Conservation (phyloP, 2,329 filamentous ascomycete genomes). For the Penicillium sp. region DNA sequence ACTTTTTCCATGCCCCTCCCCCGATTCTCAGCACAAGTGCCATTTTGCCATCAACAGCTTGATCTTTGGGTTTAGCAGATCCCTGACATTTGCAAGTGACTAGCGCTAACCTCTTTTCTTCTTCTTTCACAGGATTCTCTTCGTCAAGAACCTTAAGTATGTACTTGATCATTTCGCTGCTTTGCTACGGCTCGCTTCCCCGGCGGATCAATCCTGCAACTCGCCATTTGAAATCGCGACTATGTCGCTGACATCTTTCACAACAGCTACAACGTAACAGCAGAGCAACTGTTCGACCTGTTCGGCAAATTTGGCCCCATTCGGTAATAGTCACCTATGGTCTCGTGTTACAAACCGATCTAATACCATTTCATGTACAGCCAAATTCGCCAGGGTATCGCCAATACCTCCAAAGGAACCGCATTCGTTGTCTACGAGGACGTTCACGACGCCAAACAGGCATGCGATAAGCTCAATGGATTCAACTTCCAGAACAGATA, state of each 20-base stretch:
- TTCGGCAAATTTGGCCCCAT: slow-evolving; percentile 96
- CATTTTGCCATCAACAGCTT: slow-evolving; percentile 4
- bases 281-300: slow-evolving; percentile 95
- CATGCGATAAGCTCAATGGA: slow-evolving; percentile 98
- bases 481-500: slow-evolving; percentile 99
- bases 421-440: slow-evolving; percentile 99
- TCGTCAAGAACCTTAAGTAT: slow-evolving; percentile 98
- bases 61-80: background rate
- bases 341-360: slow-evolving; percentile 6
- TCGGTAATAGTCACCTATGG: slow-evolving; percentile 51
- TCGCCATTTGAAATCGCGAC: background rate
- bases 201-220: background rate
- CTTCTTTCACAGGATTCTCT: slow-evolving; percentile 67
- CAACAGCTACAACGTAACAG: slow-evolving; percentile 89
- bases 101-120: slow-evolving; percentile 3
- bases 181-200: slow-evolving; percentile 1
- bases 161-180: slow-evolving; percentile 23
- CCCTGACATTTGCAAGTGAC: background rate
- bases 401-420: slow-evolving; percentile 93
- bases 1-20: slow-evolving; percentile 25
- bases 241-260: slow-evolving; percentile 9
- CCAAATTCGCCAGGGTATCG: slow-evolving; percentile 97
- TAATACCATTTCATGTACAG: slow-evolving; percentile 41
- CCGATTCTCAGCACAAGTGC: slow-evolving; percentile 11
- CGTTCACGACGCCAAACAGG: slow-evolving; percentile 96